phyloP scores from a whole-genome alignment of 176 grass and related monocot genomes.

The Aegilops speltoides region DNA sequence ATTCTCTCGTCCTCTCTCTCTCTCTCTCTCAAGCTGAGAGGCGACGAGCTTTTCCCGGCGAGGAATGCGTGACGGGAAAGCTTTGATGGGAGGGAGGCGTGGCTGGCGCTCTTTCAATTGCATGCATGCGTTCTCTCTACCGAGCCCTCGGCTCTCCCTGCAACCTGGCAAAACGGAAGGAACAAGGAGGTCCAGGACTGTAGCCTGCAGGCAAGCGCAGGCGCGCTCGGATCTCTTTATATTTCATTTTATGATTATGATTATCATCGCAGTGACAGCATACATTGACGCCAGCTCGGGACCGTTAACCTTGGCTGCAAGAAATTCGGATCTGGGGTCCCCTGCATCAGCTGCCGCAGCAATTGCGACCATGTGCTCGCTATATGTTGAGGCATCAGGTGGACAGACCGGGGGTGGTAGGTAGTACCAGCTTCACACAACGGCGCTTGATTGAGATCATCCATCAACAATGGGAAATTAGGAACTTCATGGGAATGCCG shows the following conservation, averaged over 20 bases:
- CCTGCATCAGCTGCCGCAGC: not conserved
- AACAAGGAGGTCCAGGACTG: constrained; percentile 22
- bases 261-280: not conserved
- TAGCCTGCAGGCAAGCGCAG: not conserved
- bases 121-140: not conserved
- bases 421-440: not conserved
- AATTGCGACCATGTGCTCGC: constrained; percentile 13
- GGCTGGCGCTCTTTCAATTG: not conserved
- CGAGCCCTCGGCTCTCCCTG: not conserved
- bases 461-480: not conserved
- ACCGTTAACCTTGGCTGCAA: not conserved
- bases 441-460: not conserved
- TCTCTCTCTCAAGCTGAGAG: not conserved
- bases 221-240: not conserved
- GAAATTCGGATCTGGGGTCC: not conserved
- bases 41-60: constrained; percentile 41
- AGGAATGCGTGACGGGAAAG: constrained; percentile 54
- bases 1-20: no score
- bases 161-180: constrained; percentile 48
- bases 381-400: not conserved
- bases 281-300: not conserved
- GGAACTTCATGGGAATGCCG: not conserved
- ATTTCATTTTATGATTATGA: not conserved
- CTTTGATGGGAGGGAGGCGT: constrained; percentile 29
- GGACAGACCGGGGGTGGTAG: not conserved